Base-by-base conservation (phyloP, 108 stramenopile genomes). In the Skeletonema grethae region DNA sequence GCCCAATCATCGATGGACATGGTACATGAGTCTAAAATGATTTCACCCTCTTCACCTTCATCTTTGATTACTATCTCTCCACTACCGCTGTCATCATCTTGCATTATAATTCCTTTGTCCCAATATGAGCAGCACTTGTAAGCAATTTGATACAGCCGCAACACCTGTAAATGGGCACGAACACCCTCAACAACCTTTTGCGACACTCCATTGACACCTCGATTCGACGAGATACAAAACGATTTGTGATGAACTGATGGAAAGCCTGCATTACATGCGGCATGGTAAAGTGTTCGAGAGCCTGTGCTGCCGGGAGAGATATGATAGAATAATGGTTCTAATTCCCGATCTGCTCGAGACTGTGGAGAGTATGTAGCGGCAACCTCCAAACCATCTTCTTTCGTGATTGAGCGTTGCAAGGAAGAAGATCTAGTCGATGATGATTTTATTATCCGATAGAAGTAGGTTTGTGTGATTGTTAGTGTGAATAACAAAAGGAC, bases 201-300 rank as follows among this genome's bases (percentile, higher is more conserved):
- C 7, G 60, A 9, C 7, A 80, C 72, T 38, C 62, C 63, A 15
- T 55, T 34, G 0, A 80, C 73, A 29, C 79, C 79, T 46, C 67
- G 79, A 63, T 30, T 22, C n/a, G 28, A 56, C 2, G 79, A 73
- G 55, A 73, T 73, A 36, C 79, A 80, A 38, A 80, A 80, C 46
- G 79, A 80, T 73, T 80, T 80, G 72, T 80, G 79, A 73, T 80
- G 79, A 7, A 80, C 72, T 7, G 79, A 80, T 69, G 79, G 79
- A 38, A 73, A 73, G 0, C 79, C 79, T 3, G 67, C 63, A 2
- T 35, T 41, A 28, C 79, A 80, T 41, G 79, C 53, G 8, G 79
- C 79, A 59, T 80, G 79, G 50, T 73, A 73, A 36, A 80, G 72
- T 8, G 72, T 69, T 31, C 72, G 67, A 10, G 79, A 80, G 10